Evolutionary conservation across 192 early-diverging fungal species (phyloP).

Genomic region (Backusella australiensis): DNA sequence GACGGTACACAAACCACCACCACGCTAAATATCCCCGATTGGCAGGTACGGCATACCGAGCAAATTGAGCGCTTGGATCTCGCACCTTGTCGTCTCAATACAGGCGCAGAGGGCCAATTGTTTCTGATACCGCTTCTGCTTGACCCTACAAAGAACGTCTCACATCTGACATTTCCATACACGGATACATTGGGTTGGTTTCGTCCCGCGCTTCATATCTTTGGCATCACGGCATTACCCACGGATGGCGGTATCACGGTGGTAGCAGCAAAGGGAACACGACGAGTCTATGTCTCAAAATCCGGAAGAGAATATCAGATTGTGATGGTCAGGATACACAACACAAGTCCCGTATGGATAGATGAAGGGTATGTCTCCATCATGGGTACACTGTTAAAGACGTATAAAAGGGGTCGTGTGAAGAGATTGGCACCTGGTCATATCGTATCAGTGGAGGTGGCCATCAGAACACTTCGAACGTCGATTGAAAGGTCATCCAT

Average conservation of each 20-base stretch:
- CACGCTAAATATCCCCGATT: constrained; percentile 18
- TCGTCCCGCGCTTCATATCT: constrained; percentile 15
- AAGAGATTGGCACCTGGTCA: constrained; percentile 8
- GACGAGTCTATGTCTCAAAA: neutral
- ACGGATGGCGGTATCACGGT: neutral
- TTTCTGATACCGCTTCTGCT: constrained; percentile 10
- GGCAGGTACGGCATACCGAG: constrained; percentile 11
- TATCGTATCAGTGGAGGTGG: neutral
- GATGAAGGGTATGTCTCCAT: neutral
- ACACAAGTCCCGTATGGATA: constrained; percentile 10
- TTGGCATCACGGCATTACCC: constrained; percentile 2
- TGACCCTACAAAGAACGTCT: constrained; percentile 11
- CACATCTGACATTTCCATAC: constrained; percentile 11
- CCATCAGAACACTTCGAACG: neutral
- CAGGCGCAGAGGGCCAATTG: neutral
- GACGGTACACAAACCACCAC: constrained; percentile 16
- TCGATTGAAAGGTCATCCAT: neutral
- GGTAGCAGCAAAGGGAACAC: neutral
- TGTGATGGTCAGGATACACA: neutral
- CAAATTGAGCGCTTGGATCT: constrained; percentile 7
- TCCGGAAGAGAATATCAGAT: constrained; percentile 4
- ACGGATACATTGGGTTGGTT: constrained; percentile 1
- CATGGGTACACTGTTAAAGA: neutral
- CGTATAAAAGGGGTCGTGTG: neutral
- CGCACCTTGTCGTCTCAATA: neutral